These are phyloP conservation scores for Pythium brassicae DNA, from an alignment of 352 stramenopile species.

Conservation along the genomic window DNA sequence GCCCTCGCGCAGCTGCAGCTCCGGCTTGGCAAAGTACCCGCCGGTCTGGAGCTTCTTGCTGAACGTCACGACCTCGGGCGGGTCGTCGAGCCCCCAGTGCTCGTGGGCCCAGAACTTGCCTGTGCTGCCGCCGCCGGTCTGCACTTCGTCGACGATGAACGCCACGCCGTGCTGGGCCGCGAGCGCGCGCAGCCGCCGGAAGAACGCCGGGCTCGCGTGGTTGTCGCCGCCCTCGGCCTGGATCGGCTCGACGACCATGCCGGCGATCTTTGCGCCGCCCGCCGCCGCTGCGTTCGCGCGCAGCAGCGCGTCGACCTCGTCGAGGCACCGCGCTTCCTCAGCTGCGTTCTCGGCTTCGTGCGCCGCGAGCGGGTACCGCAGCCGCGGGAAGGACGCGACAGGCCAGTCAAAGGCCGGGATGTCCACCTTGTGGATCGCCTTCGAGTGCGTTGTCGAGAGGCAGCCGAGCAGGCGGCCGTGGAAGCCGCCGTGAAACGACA, in stretches of 20 bases:
- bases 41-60: constrained; percentile 85
- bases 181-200: constrained; percentile 51
- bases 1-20: constrained; percentile 62
- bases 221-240: constrained; percentile 81
- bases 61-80: constrained; percentile 80
- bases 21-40: constrained; percentile 74
- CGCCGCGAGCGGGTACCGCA: constrained; percentile 60
- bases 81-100: constrained; percentile 72
- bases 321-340: constrained; percentile 66
- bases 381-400: constrained; percentile 65
- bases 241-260: constrained; percentile 80
- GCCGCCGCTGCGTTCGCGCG: constrained; percentile 26
- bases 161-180: constrained; percentile 54
- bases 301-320: constrained; percentile 56
- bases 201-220: constrained; percentile 69
- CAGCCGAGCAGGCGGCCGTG: constrained; percentile 76
- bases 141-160: constrained; percentile 85
- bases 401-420: constrained; percentile 83
- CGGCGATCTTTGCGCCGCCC: constrained; percentile 41
- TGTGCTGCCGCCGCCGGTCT: constrained; percentile 77
- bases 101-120: constrained; percentile 85
- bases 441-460: constrained; percentile 81
- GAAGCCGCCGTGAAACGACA: constrained; percentile 83
- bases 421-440: constrained; percentile 85
- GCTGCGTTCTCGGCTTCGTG: constrained; percentile 57